Evolutionary conservation across 768 basidiomycete genomes (phyloP).

Genomic region (Tricholoma furcatifolium): DNA sequence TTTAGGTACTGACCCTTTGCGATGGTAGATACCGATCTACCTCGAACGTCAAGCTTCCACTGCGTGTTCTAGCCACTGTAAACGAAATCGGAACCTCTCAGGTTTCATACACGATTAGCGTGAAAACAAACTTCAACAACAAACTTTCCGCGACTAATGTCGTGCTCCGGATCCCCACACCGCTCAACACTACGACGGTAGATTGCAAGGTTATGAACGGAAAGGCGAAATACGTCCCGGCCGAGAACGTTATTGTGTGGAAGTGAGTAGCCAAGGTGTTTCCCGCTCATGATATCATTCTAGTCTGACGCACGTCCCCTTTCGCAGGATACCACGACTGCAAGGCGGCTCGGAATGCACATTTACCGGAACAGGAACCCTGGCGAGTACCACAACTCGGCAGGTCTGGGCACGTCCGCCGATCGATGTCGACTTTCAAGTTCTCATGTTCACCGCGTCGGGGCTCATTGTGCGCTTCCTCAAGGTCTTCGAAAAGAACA

Average conservation of each 20-base stretch:
- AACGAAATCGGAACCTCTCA: slow-evolving; percentile 90
- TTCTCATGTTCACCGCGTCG: slow-evolving; percentile 97
- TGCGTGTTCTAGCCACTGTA: slow-evolving; percentile 86
- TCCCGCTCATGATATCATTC: background rate
- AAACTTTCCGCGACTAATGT: slow-evolving; percentile 94
- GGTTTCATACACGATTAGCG: slow-evolving; percentile 86
- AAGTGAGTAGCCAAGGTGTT: slow-evolving; percentile 62
- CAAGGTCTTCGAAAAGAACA: slow-evolving; percentile 96
- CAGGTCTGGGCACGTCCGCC: slow-evolving; percentile 99
- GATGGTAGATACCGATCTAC: slow-evolving; percentile 85
- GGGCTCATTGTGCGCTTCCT: slow-evolving; percentile 95
- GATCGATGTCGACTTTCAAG: slow-evolving; percentile 98
- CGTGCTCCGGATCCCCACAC: slow-evolving; percentile 92
- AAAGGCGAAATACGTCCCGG: slow-evolving; percentile 97
- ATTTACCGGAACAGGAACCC: slow-evolving; percentile 74
- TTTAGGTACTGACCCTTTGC: background rate
- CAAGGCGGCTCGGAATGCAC: slow-evolving; percentile 93
- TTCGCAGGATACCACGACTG: slow-evolving; percentile 78
- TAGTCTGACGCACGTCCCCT: slow-evolving; percentile 1
- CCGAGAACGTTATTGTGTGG: slow-evolving; percentile 96
- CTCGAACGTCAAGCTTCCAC: slow-evolving; percentile 91
- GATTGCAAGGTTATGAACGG: slow-evolving; percentile 90
- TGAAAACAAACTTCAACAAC: slow-evolving; percentile 86
- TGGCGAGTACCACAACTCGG: slow-evolving; percentile 87
- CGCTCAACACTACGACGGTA: slow-evolving; percentile 88